A percentile compares a stretch with the other conserved stretches of the same genome.
Conservation (phyloP, 305 asterid species). For the Fraxinus greggii region DNA sequence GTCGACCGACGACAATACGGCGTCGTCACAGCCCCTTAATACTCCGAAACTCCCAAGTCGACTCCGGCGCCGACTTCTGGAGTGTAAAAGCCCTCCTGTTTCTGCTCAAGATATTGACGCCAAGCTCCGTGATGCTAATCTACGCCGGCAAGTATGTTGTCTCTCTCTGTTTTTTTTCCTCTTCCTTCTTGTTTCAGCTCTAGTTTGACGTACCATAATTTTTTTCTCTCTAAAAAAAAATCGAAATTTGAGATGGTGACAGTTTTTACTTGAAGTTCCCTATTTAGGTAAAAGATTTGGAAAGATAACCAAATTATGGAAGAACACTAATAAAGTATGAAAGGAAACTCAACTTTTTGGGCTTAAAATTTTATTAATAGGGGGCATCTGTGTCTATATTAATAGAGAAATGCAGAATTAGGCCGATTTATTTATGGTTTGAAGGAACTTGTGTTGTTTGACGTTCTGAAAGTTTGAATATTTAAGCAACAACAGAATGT, state of each 20-base stretch:
- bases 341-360: background rate
- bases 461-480: background rate
- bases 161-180: background rate
- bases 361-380: background rate
- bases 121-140: conserved; percentile 31
- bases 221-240: background rate
- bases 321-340: background rate
- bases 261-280: background rate
- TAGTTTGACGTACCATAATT: background rate
- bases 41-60: conserved; percentile 19
- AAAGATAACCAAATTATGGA: background rate
- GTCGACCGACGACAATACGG: conserved; percentile 14
- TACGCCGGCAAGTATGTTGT: conserved; percentile 33
- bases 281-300: background rate
- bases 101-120: conserved; percentile 35
- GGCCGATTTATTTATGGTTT: background rate
- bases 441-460: background rate
- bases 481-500: background rate
- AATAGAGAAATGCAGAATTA: background rate
- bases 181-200: background rate
- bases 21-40: conserved; percentile 3
- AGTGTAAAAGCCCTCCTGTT: conserved; percentile 19
- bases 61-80: conserved; percentile 31
- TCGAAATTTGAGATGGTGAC: background rate
- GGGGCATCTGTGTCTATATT: background rate